Base-by-base conservation (phyloP, 805 yeast species). In the Jamesozyma jinghongensis region DNA sequence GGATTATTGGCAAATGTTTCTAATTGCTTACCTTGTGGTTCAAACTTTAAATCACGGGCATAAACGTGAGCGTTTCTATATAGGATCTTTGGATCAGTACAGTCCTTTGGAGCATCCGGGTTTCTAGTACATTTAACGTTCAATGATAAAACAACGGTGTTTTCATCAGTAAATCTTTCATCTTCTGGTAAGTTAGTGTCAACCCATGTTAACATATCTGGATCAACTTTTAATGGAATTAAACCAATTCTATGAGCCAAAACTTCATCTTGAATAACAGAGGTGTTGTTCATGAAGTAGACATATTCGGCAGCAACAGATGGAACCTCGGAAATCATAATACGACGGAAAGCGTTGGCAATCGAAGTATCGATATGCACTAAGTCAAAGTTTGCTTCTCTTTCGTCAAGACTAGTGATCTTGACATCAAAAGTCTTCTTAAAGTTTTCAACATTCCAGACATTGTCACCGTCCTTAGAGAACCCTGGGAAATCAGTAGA, bases 321-420 rank as follows among this genome's bases (percentile, higher is more conserved):
- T 17, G 98, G 98, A 32, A 92, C 95, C 61, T 92, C 98, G 1
- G 97, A 76, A 41, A 92, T 79, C 97, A 92, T 88, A 53, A 92
- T 84, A 57, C 98, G 81, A 59, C 98, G 81, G 66, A 90, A 87
- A 0, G 98, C 97, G 67, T 92, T 92, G 34, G 97, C 88, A 43
- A 92, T 69, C 11, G 97, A 85, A 1, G 97, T 84, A 62, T 92
- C 98, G 38, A 88, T 66, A 54, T 85, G 81, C 43, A 84, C 66
- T 48, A 92, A 69, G 62, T 92, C 98, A 54, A 92, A 92, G 62
- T 85, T 86, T 42, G 90, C 86, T 37, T 66, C 72, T 59, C 88
- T 74, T 44, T 79, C 82, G 35, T 75, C 70, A 44, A 80, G 65
- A 53, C 77, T 74, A 6, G 79, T 67, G 49, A 90, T 76, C 45